These are phyloP conservation scores for Geotrichum restrictum DNA, from an alignment of 1,139 yeast genomes.

Conservation along the genomic window DNA sequence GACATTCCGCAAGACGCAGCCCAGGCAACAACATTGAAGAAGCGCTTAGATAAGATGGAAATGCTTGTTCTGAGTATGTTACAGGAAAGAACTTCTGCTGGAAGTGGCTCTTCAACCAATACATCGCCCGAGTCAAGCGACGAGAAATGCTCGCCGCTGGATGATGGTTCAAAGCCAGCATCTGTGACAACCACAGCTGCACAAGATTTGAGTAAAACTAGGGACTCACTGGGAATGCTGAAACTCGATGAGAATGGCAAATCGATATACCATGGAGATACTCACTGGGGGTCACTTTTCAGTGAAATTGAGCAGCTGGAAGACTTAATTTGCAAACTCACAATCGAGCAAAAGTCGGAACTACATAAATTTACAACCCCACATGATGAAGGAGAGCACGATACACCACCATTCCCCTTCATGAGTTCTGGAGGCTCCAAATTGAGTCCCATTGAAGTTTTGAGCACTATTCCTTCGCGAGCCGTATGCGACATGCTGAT, in stretches of 20 bases:
- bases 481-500: slow-evolving; percentile 32
- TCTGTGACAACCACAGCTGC: not conserved
- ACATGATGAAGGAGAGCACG: not conserved
- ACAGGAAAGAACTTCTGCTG: slow-evolving; percentile 8
- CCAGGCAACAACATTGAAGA: slow-evolving; percentile 13
- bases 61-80: slow-evolving; percentile 19
- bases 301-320: slow-evolving; percentile 30
- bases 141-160: slow-evolving; percentile 7
- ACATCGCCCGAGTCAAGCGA: slow-evolving; percentile 1
- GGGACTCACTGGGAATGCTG: slow-evolving; percentile 38
- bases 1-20: not conserved
- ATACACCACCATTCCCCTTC: slow-evolving; percentile 11
- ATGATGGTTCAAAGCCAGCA: not conserved
- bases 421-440: slow-evolving; percentile 12
- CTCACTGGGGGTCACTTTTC: slow-evolving; percentile 38
- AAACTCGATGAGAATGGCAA: slow-evolving; percentile 37
- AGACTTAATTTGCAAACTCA: slow-evolving; percentile 11
- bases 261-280: slow-evolving; percentile 39
- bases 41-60: slow-evolving; percentile 19
- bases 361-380: not conserved
- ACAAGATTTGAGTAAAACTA: slow-evolving; percentile 22
- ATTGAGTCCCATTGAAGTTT: slow-evolving; percentile 26
- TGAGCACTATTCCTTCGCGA: slow-evolving; percentile 31
- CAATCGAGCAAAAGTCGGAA: not conserved
- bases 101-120: not conserved